Conservation (phyloP, 345 rosid genomes). For the Odontarrhena argentea region DNA sequence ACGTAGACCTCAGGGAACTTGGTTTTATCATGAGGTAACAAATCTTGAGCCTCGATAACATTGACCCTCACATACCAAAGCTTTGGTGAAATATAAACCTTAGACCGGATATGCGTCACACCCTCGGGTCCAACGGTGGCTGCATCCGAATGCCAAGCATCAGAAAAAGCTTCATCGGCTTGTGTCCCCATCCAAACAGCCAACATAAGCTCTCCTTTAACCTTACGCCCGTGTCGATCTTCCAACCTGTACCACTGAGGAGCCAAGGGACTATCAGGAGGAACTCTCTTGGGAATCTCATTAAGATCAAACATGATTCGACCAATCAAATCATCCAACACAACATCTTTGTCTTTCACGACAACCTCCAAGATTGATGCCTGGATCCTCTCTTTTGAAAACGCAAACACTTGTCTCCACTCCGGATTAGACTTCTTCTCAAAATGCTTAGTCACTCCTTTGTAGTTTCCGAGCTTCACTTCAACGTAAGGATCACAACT, state of each 20-base stretch:
- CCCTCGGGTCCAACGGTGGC: constrained; percentile 66
- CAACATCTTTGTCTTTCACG: constrained; percentile 82
- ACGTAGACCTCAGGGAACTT: constrained; percentile 85
- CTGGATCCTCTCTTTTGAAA: constrained; percentile 89
- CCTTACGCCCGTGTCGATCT: constrained; percentile 69
- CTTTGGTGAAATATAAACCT: constrained; percentile 90
- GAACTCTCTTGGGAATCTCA: constrained; percentile 83
- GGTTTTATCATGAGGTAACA: constrained; percentile 70
- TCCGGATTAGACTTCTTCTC: constrained; percentile 94
- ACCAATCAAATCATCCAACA: constrained; percentile 85
- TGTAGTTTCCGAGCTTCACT: constrained; percentile 91
- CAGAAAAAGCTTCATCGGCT: constrained; percentile 94
- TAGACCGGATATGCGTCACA: constrained; percentile 70
- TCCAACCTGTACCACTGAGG: constrained; percentile 97
- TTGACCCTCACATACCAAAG: constrained; percentile 97
- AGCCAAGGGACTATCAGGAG: constrained; percentile 95
- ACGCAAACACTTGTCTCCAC: constrained; percentile 97
- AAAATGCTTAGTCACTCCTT: constrained; percentile 80
- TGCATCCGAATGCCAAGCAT: constrained; percentile 99
- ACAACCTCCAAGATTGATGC: constrained; percentile 76
- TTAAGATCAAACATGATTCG: constrained; percentile 70
- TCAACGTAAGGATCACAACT: constrained; percentile 91
- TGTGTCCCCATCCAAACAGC: constrained; percentile 99
- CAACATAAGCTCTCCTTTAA: constrained; percentile 88
- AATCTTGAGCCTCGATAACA: constrained; percentile 94